Evolutionary conservation across 2,329 filamentous ascomycete genomes (phyloP).

Genomic region (Hypomyces rosellus): DNA sequence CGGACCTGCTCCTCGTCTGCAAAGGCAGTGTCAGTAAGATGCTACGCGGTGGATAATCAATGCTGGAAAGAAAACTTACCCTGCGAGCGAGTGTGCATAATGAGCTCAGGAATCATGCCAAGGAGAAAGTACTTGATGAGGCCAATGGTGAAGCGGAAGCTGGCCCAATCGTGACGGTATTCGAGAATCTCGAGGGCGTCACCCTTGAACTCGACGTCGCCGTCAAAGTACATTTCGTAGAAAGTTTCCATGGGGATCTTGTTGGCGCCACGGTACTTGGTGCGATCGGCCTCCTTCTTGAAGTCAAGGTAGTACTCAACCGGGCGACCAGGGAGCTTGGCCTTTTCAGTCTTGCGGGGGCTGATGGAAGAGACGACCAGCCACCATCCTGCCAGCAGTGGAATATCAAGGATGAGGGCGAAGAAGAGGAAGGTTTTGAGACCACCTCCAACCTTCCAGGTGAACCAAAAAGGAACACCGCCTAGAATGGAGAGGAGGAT

Average conservation of each 20-base stretch:
- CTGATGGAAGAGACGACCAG: slow-evolving; percentile 71
- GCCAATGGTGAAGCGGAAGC: slow-evolving; percentile 80
- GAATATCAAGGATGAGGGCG: slow-evolving; percentile 67
- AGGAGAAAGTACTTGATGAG: slow-evolving; percentile 86
- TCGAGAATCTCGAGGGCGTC: slow-evolving; percentile 85
- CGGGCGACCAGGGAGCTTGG: slow-evolving; percentile 73
- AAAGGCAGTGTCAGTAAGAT: slow-evolving; percentile 5
- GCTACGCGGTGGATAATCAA: not conserved
- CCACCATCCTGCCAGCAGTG: slow-evolving; percentile 80
- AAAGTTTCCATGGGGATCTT: slow-evolving; percentile 91
- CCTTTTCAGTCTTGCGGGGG: slow-evolving; percentile 90
- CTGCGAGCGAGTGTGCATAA: slow-evolving; percentile 88
- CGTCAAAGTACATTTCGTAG: slow-evolving; percentile 96
- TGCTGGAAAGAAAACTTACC: slow-evolving; percentile 29
- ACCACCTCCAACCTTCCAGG: slow-evolving; percentile 79
- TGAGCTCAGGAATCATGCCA: slow-evolving; percentile 80
- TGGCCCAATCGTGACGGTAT: slow-evolving; percentile 95
- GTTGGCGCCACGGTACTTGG: slow-evolving; percentile 68
- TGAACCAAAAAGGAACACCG: slow-evolving; percentile 69
- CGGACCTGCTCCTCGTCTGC: slow-evolving; percentile 88
- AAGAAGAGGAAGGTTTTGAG: slow-evolving; percentile 89
- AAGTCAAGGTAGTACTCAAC: slow-evolving; percentile 88
- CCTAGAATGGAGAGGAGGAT: slow-evolving; percentile 65
- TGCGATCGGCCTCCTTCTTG: slow-evolving; percentile 55
- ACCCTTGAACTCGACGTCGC: slow-evolving; percentile 90